Evolutionary conservation across 208 protist genomes (phyloP), one percentile per base, ranked within the genome.

Genomic region (Borovskyia barvae): DNA sequence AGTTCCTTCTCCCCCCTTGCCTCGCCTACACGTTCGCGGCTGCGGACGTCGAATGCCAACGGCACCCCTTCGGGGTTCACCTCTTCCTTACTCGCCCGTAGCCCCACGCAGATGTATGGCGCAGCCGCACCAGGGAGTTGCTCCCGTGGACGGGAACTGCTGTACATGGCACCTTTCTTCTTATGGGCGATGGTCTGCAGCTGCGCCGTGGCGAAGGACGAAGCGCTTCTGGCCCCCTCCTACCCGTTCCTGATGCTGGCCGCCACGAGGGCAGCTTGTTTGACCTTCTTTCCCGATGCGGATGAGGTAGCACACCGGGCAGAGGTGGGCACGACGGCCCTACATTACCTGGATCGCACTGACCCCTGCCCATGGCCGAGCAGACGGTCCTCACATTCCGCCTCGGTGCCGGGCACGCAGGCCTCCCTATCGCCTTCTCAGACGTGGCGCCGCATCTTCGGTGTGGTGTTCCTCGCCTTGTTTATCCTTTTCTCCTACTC

Each of bases 161-260:
- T 82, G n/a, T 86, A 81, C 64, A 66, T 92, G 8, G 63, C 67
- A 8, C 86, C 93, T 12, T 95, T 94, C 40, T 95, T 85, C 46
- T 24, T 97, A 14, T 97, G 92, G 92, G 74, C 97, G 37, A 35
- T 19, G 14, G 92, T 97, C 37, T 97, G 96, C 86, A 63, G 86
- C 4, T 53, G 53, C 20, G 58, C 97, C 33, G 72, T 93, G n/a
- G 95, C 98, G 77, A 98, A 98, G 71, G 97, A 98, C 51, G 95
- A 98, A 71, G 82, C 92, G 28, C 98, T 98, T 66, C 77, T 99
- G 70, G 80, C 86, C 29, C 83, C 90, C 0, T 75, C 93, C 5
- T 98, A 98, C 66, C 94, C 97, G 5, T 88, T 97, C 17, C 39
- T 98, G 30, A 65, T 80, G 25, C 66, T 98, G 7, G 72, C 77